Percentiles rank a stretch among this genome's conserved stretches.
Evolutionary conservation across 352 stramenopile species (phyloP).

Genomic region (Globisporangium spinosum): DNA sequence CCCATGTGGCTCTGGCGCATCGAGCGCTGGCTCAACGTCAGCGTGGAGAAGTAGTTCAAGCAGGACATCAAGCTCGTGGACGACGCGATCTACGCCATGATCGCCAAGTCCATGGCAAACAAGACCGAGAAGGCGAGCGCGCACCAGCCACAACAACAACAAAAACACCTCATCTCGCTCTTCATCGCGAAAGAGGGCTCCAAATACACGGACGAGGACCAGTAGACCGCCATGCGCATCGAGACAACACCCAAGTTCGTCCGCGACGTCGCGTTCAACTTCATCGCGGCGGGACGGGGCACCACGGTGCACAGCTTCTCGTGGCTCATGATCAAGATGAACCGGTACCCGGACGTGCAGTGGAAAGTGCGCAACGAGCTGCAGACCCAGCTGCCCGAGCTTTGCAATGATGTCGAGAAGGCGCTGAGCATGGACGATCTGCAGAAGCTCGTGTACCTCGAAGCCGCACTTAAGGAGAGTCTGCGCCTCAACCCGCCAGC

Average conservation of each 20-base stretch:
- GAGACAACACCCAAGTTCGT: constrained; percentile 32
- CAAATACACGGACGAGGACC: constrained; percentile 23
- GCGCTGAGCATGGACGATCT: constrained; percentile 38
- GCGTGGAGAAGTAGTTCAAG: constrained; percentile 34
- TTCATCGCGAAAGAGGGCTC: constrained; percentile 39
- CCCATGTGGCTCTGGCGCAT: constrained; percentile 41
- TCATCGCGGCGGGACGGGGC: constrained; percentile 68
- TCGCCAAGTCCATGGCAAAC: constrained; percentile 36
- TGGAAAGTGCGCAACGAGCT: constrained; percentile 53
- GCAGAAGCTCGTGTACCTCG: constrained; percentile 55
- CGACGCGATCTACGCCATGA: constrained; percentile 39
- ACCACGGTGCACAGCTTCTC: constrained; percentile 58
- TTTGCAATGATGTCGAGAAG: constrained; percentile 23
- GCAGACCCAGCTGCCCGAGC: constrained; percentile 27
- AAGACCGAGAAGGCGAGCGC: constrained; percentile 10
- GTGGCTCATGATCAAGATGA: constrained; percentile 78
- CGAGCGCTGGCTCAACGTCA: constrained; percentile 26
- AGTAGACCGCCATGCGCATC: constrained; percentile 10
- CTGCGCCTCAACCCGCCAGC: constrained; percentile 61
- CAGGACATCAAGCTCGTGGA: constrained; percentile 31
- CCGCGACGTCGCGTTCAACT: constrained; percentile 68
- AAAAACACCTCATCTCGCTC: constrained; percentile 37
- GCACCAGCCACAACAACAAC: not conserved
- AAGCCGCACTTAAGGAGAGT: constrained; percentile 59
- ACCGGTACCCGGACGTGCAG: constrained; percentile 44